Conservation (phyloP, 1,284 basidiomycete species). For the Trametes hirsuta region DNA sequence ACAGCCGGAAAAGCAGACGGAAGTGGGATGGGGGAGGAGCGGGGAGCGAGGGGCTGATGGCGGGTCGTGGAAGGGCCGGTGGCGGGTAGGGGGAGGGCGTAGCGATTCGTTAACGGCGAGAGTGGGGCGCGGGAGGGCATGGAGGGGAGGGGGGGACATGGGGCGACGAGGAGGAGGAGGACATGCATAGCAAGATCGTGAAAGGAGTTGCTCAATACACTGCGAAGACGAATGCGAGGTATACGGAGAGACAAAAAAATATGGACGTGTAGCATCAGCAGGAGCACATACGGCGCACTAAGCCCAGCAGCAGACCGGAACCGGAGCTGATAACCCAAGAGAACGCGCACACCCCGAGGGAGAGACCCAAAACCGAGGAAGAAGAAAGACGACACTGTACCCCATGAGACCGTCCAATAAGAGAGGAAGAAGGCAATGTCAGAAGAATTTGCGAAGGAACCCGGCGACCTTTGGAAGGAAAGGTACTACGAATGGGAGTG, state of each 20-base stretch:
- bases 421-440: conserved; percentile 17
- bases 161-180: not conserved
- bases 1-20: not conserved
- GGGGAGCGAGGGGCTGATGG: not conserved
- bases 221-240: conserved; percentile 16
- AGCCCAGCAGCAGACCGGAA: conserved; percentile 2
- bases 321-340: conserved; percentile 9
- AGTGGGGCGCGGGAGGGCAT: not conserved
- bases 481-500: conserved; percentile 47
- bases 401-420: conserved; percentile 2
- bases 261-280: conserved; percentile 2
- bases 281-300: conserved; percentile 12
- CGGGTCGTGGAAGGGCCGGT: not conserved
- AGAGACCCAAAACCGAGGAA: not conserved
- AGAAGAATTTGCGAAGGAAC: conserved; percentile 49
- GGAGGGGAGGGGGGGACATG: not conserved
- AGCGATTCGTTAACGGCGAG: conserved; percentile 1
- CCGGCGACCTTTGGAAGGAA: conserved; percentile 64
- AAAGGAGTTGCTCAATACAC: conserved; percentile 18
- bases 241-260: conserved; percentile 4
- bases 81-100: not conserved
- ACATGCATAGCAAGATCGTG: conserved; percentile 20
- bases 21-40: not conserved
- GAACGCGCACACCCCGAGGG: conserved; percentile 2
- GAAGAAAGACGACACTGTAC: conserved; percentile 9